phyloP scores from a whole-genome alignment of 2,329 filamentous ascomycete genomes.

The Thielaviopsis punctulata region DNA sequence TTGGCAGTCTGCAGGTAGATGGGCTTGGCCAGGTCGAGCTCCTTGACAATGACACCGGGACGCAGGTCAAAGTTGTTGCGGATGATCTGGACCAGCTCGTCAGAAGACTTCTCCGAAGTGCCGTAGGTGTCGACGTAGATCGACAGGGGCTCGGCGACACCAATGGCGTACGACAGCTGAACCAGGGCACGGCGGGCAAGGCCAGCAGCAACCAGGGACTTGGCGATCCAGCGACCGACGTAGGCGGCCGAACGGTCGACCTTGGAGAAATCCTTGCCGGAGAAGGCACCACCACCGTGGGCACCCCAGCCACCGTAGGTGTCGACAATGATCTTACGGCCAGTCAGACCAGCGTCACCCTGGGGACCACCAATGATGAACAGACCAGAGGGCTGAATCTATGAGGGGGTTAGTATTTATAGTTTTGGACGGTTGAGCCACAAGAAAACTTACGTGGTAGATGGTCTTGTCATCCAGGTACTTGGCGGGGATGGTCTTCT shows the following conservation, averaged over 20 bases:
- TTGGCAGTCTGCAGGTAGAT: slow-evolving; percentile 98
- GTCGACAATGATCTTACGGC: slow-evolving; percentile 98
- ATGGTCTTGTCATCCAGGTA: slow-evolving; percentile 85
- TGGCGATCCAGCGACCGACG: slow-evolving; percentile 95
- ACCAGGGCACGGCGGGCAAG: slow-evolving; percentile 86
- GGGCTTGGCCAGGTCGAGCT: slow-evolving; percentile 84
- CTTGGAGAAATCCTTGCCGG: slow-evolving; percentile 99
- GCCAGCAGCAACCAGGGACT: slow-evolving; percentile 80
- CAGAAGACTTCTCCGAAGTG: slow-evolving; percentile 73
- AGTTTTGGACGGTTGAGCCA: background rate
- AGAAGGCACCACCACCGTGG: slow-evolving; percentile 99
- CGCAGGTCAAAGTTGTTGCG: slow-evolving; percentile 92
- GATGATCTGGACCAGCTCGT: slow-evolving; percentile 92
- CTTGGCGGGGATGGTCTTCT: slow-evolving; percentile 80
- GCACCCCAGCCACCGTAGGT: slow-evolving; percentile 99
- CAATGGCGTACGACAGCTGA: slow-evolving; percentile 98
- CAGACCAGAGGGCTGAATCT: slow-evolving; percentile 89
- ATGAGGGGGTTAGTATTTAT: slow-evolving; percentile 11
- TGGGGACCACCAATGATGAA: slow-evolving; percentile 99
- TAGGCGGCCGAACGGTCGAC: slow-evolving; percentile 97
- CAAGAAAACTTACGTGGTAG: slow-evolving; percentile 60
- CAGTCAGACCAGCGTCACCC: slow-evolving; percentile 95
- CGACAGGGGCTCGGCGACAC: slow-evolving; percentile 92
- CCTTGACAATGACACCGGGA: slow-evolving; percentile 95
- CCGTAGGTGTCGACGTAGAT: slow-evolving; percentile 97